These are phyloP conservation scores for Tolypocladium album DNA, from an alignment of 2,329 filamentous ascomycete genomes.

Conservation along the genomic window DNA sequence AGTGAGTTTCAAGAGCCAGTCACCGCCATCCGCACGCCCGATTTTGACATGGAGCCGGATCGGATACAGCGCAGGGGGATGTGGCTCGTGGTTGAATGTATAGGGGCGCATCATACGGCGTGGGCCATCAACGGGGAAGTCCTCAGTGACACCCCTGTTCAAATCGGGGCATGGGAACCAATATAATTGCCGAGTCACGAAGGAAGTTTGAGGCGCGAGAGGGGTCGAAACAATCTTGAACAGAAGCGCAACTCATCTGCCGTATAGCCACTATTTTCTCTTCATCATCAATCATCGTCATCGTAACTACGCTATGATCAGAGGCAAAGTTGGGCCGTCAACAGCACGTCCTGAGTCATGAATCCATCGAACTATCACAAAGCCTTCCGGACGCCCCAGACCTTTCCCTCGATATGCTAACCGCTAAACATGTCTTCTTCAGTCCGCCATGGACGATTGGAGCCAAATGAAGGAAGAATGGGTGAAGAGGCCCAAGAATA, in stretches of 20 bases:
- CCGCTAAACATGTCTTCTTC: not conserved
- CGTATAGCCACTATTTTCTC: not conserved
- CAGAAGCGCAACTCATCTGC: not conserved
- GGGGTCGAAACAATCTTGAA: not conserved
- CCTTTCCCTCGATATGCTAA: not conserved
- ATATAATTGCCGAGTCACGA: not conserved
- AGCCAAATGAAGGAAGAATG: not conserved
- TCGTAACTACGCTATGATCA: not conserved
- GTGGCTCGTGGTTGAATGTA: conserved; percentile 74
- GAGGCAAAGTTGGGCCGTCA: not conserved
- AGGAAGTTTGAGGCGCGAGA: not conserved
- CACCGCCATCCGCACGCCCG: conserved; percentile 55
- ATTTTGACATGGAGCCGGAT: conserved; percentile 65
- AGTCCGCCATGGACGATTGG: not conserved
- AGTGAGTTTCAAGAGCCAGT: conserved; percentile 64
- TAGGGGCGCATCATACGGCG: conserved; percentile 41
- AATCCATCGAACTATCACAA: not conserved
- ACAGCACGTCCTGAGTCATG: not conserved
- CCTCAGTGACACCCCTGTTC: conserved; percentile 35
- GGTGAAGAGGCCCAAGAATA: not conserved
- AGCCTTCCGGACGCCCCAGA: not conserved
- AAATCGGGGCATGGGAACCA: conserved; percentile 31
- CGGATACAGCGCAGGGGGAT: conserved; percentile 44
- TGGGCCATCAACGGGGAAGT: conserved; percentile 42
- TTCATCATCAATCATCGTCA: not conserved